Evolutionary conservation across 208 protist genomes (phyloP).

Genomic region (Crithidia acanthocephali): DNA sequence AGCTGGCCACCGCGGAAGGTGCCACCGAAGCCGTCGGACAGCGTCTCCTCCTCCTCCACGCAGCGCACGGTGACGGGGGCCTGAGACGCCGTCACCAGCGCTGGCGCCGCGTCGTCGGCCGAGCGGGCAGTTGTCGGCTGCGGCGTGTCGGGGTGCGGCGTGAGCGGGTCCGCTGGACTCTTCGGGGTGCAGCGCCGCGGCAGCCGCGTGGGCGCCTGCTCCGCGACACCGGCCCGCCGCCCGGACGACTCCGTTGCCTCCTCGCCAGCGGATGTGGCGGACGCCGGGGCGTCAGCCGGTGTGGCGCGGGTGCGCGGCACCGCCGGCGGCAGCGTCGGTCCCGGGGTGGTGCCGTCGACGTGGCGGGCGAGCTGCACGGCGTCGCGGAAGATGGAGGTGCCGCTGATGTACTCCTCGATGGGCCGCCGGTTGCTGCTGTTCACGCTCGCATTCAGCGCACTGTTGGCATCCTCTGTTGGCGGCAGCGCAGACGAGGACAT

Average conservation of each 20-base stretch:
- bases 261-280: background rate
- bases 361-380: slow-evolving; percentile 25
- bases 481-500: slow-evolving; percentile 10
- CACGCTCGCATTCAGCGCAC: background rate
- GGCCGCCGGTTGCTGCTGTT: slow-evolving; percentile 14
- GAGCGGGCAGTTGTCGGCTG: background rate
- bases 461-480: background rate
- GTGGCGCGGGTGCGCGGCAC: background rate
- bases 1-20: background rate
- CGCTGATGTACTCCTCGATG: slow-evolving; percentile 72
- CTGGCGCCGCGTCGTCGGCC: background rate
- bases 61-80: slow-evolving; percentile 18
- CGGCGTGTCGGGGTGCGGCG: background rate
- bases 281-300: background rate
- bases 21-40: background rate
- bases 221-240: background rate
- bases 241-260: background rate
- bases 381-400: slow-evolving; percentile 46
- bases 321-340: background rate
- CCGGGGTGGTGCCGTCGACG: background rate
- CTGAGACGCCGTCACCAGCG: background rate
- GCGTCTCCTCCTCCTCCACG: slow-evolving; percentile 7
- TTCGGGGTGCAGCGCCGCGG: background rate
- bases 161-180: background rate
- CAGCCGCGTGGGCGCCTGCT: background rate